Evolutionary conservation across 345 rosid genomes (phyloP).

Genomic region (Eucalyptus paniculata): DNA sequence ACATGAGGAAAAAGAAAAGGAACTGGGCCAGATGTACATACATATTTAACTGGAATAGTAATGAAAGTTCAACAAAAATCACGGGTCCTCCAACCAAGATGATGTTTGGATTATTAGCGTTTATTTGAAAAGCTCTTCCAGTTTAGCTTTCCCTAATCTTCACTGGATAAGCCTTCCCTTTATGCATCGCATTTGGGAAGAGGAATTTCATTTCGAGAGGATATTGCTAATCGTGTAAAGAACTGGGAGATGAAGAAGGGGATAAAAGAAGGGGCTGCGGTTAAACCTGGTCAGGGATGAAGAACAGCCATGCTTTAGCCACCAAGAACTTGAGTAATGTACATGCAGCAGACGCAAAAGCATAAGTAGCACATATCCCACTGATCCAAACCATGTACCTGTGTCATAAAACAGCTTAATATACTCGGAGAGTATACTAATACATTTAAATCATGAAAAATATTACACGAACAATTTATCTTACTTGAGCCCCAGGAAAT

Average conservation of each 20-base stretch:
- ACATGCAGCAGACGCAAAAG: constrained; percentile 38
- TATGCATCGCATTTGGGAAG: background rate
- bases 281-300: constrained; percentile 82
- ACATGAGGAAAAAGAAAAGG: background rate
- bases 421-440: background rate
- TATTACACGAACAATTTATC: background rate
- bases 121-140: background rate
- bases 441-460: background rate
- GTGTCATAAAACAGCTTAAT: background rate
- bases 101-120: background rate
- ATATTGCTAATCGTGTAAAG: background rate
- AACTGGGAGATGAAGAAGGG: background rate
- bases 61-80: background rate
- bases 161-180: background rate
- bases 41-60: background rate
- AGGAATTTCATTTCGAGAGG: background rate
- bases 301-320: constrained; percentile 71
- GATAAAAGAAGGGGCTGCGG: background rate
- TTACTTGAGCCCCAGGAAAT: constrained; percentile 75
- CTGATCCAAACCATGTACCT: constrained; percentile 73
- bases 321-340: constrained; percentile 46
- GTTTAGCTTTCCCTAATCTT: background rate
- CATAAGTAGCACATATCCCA: constrained; percentile 56
- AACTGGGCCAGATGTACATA: background rate
- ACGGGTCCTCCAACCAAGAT: background rate